Evolutionary conservation across 768 basidiomycete genomes (phyloP), one percentile per base, ranked within the genome.

Genomic region (Hygrophorus russula): DNA sequence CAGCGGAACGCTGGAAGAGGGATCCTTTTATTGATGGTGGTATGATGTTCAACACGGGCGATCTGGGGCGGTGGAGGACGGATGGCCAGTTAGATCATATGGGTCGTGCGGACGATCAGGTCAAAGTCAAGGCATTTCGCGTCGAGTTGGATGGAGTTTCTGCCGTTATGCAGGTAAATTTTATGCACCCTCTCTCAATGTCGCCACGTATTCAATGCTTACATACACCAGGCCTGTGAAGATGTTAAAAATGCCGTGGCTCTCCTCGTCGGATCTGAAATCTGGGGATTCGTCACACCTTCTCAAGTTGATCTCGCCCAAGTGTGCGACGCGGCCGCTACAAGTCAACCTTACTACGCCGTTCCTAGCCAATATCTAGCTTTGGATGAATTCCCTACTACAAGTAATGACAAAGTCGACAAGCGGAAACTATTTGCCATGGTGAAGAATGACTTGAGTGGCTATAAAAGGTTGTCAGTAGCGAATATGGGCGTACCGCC

Each of bases 21-120:
- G 78, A 80, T 54, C 73, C 71, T 4, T 78, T 76, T 57, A 48
- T 60, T 27, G 61, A 62, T 51, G 67, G 70, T 74, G 44, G 46
- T 70, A 59, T 69, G 53, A 80, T 80, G 77, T 79, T 76, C 55
- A 77, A 78, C 48, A 80, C 78, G 17, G 75, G 76, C 1, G 78
- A 78, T 53, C 62, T 80, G 11, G 75, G 68, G 59, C 65, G 54
- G 45, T 78, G 75, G 75, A 57, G 63, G 34, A 50, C 59, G 5
- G 70, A 74, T 46, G 78, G 78, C 2, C 66, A 66, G 15, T 56
- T 80, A 15, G 74, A 78, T 44, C 73, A 73, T 49, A 64, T 78
- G 15, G 78, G 78, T 10, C 63, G 78, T 28, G 67, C 73, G 28
- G 78, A 80, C 50, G 74, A 79, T 48, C 77, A 79, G 54, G 75